These are phyloP conservation scores for Phytophthora lateralis DNA, from an alignment of 352 stramenopile genomes.

Conservation along the genomic window DNA sequence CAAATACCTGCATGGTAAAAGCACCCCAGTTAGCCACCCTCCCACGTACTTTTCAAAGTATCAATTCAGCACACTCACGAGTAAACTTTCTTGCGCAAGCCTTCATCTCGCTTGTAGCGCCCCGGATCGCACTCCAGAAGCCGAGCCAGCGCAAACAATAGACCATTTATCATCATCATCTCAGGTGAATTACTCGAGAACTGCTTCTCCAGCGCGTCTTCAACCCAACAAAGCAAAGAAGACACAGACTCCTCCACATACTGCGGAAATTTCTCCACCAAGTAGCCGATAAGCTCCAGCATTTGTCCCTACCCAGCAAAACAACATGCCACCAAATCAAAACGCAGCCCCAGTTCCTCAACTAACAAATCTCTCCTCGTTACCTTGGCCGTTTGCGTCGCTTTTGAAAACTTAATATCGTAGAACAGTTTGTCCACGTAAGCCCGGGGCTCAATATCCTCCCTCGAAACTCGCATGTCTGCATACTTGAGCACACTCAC, in stretches of 20 bases:
- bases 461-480: conserved; percentile 32
- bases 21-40: conserved; percentile 6
- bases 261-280: conserved; percentile 55
- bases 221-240: conserved; percentile 66
- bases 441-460: conserved; percentile 52
- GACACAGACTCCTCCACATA: conserved; percentile 37
- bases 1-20: conserved; percentile 50
- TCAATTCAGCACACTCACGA: conserved; percentile 41
- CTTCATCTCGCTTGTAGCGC: conserved; percentile 46
- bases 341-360: neutral
- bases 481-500: conserved; percentile 63
- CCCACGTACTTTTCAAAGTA: neutral
- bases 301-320: conserved; percentile 48
- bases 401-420: conserved; percentile 79
- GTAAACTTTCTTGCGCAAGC: conserved; percentile 65
- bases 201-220: conserved; percentile 76
- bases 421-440: conserved; percentile 79
- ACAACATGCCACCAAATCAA: conserved; percentile 3
- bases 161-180: conserved; percentile 76
- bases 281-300: conserved; percentile 63
- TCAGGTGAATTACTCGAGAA: conserved; percentile 68
- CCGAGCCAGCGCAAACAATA: conserved; percentile 63
- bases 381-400: conserved; percentile 70
- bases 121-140: conserved; percentile 58
- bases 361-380: neutral